These are phyloP conservation scores for Erigeron canadensis DNA, from an alignment of 129 eudicot species.

Conservation along the genomic window DNA sequence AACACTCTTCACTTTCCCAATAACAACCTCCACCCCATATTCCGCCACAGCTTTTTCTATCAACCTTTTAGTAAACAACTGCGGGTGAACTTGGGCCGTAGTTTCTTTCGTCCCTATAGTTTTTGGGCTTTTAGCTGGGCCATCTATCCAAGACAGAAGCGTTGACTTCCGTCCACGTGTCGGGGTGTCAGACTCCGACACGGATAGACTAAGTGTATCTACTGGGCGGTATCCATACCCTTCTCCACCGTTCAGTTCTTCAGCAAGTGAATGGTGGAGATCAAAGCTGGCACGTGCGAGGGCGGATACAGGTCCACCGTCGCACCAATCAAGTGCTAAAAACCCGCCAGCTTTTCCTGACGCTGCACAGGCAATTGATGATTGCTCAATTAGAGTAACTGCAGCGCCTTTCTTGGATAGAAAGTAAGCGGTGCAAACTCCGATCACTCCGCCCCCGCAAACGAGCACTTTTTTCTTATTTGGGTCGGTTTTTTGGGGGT, in stretches of 20 bases:
- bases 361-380: constrained; percentile 89
- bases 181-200: constrained; percentile 45
- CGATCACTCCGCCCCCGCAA: constrained; percentile 99
- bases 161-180: constrained; percentile 18
- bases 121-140: constrained; percentile 45
- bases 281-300: constrained; percentile 93
- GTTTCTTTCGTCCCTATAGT: constrained; percentile 69
- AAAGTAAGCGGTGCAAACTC: constrained; percentile 93
- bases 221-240: constrained; percentile 79
- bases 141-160: constrained; percentile 72
- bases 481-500: constrained; percentile 21
- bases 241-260: constrained; percentile 58
- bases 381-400: constrained; percentile 80
- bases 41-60: constrained; percentile 62
- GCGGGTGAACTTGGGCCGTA: constrained; percentile 93
- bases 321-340: constrained; percentile 91
- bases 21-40: constrained; percentile 69
- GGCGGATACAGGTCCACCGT: constrained; percentile 63
- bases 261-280: constrained; percentile 81
- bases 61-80: constrained; percentile 56
- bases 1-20: constrained; percentile 63
- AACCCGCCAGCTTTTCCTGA: constrained; percentile 98
- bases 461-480: constrained; percentile 58
- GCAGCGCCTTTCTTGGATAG: constrained; percentile 77
- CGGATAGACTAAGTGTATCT: constrained; percentile 63